These are phyloP conservation scores for Xylaria sp. DNA, from an alignment of 2,329 filamentous ascomycete species.

Conservation along the genomic window DNA sequence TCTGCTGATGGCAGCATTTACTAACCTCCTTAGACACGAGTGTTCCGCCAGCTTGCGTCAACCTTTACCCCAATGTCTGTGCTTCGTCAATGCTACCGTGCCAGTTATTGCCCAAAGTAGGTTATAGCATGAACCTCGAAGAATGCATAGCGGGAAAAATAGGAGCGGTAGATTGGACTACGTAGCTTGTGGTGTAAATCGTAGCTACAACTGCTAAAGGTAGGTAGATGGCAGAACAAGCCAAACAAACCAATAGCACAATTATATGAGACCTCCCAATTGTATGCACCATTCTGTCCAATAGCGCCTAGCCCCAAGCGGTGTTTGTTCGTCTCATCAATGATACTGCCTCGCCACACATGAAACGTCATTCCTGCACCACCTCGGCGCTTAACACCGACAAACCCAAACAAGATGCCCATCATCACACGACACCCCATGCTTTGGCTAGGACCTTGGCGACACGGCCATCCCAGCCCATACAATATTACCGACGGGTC, in stretches of 20 bases:
- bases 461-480: conserved; percentile 22
- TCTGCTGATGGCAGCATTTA: conserved; percentile 21
- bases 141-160: background rate
- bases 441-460: conserved; percentile 17
- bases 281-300: conserved; percentile 23
- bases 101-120: background rate
- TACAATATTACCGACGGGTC: conserved; percentile 29
- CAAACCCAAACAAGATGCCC: conserved; percentile 16
- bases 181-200: conserved; percentile 17
- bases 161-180: background rate
- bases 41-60: conserved; percentile 17
- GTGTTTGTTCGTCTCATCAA: conserved; percentile 26
- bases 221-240: conserved; percentile 17
- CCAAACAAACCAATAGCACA: conserved; percentile 19
- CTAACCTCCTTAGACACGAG: background rate
- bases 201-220: conserved; percentile 25
- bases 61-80: conserved; percentile 8
- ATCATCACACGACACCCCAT: conserved; percentile 25
- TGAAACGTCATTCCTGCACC: conserved; percentile 33
- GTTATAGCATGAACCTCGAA: conserved; percentile 5
- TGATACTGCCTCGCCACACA: conserved; percentile 32
- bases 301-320: conserved; percentile 21
- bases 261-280: conserved; percentile 26
- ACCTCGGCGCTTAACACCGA: conserved; percentile 32
- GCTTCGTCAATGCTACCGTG: conserved; percentile 2